These are phyloP conservation scores for Whalleya microplaca DNA, from an alignment of 2,329 filamentous ascomycete species.

Conservation along the genomic window DNA sequence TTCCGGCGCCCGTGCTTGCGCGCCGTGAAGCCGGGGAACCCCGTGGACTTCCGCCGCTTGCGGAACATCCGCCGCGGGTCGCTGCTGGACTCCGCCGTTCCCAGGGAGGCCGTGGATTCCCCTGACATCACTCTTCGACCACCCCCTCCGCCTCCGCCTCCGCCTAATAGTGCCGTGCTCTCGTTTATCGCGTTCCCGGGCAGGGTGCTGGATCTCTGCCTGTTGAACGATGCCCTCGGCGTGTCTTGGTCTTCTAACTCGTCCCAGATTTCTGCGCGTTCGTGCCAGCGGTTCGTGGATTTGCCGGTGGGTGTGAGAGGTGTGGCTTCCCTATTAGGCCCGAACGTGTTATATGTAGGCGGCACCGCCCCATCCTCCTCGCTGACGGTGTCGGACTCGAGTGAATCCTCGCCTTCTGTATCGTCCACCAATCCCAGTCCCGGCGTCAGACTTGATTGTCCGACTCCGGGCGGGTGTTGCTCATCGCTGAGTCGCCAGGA, in stretches of 20 bases:
- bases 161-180: constrained; percentile 44
- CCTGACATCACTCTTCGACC: constrained; percentile 30
- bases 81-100: constrained; percentile 24
- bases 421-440: constrained; percentile 82
- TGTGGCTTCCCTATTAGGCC: constrained; percentile 42
- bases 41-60: constrained; percentile 60
- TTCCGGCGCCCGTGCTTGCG: constrained; percentile 46
- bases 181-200: constrained; percentile 43
- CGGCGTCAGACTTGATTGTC: constrained; percentile 74
- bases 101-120: constrained; percentile 33
- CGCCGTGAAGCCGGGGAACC: constrained; percentile 64
- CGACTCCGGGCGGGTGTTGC: constrained; percentile 62
- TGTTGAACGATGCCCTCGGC: constrained; percentile 43
- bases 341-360: constrained; percentile 54
- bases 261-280: constrained; percentile 83
- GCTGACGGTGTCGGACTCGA: constrained; percentile 51
- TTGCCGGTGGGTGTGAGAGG: constrained; percentile 47
- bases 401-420: constrained; percentile 63
- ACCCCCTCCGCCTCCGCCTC: too few species aligned
- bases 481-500: constrained; percentile 92
- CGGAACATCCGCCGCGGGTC: constrained; percentile 40
- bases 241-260: constrained; percentile 77
- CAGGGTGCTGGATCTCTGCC: constrained; percentile 54
- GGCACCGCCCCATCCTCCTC: constrained; percentile 45
- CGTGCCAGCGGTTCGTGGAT: constrained; percentile 61